Evolutionary conservation across 2,329 filamentous ascomycete species (phyloP).

Genomic region (Scorias spongiosa): DNA sequence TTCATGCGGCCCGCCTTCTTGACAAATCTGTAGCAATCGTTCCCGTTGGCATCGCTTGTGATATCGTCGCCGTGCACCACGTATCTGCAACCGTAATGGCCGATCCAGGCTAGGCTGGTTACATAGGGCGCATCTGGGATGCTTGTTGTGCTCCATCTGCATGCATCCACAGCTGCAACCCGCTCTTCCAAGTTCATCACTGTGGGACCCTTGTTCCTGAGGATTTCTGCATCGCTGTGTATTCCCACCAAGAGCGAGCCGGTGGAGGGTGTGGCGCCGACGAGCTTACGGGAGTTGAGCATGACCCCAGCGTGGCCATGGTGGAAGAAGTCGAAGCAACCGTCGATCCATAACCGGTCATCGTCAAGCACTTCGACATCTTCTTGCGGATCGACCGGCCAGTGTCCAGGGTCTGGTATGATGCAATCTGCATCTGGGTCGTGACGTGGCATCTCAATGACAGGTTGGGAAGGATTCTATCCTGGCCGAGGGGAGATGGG

Average conservation of each 20-base stretch:
- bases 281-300: constrained; percentile 79
- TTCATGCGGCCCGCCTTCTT: constrained; percentile 90
- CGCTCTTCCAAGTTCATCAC: constrained; percentile 91
- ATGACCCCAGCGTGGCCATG: constrained; percentile 96
- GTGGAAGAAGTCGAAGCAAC: constrained; percentile 98
- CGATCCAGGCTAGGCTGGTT: constrained; percentile 83
- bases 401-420: constrained; percentile 40
- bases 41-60: constrained; percentile 80
- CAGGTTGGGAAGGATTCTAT: too few relatives aligned
- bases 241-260: constrained; percentile 81
- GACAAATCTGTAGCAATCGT: constrained; percentile 96
- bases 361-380: constrained; percentile 39
- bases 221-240: constrained; percentile 87
- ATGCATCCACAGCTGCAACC: constrained; percentile 83
- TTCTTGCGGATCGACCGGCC: constrained; percentile 51
- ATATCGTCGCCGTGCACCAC: constrained; percentile 97
- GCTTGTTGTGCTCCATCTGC: constrained; percentile 80
- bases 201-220: constrained; percentile 93
- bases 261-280: constrained; percentile 29
- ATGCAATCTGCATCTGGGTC: constrained; percentile 19
- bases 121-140: constrained; percentile 85
- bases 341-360: constrained; percentile 90
- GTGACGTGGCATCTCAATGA: background rate
- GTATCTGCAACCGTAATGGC: constrained; percentile 86
- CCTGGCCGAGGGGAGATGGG: too few relatives aligned